Percentiles rank a stretch among this genome's conserved stretches.
Evolutionary conservation across 2,329 filamentous ascomycete genomes (phyloP).

Genomic region (Epichloe coenophiala): DNA sequence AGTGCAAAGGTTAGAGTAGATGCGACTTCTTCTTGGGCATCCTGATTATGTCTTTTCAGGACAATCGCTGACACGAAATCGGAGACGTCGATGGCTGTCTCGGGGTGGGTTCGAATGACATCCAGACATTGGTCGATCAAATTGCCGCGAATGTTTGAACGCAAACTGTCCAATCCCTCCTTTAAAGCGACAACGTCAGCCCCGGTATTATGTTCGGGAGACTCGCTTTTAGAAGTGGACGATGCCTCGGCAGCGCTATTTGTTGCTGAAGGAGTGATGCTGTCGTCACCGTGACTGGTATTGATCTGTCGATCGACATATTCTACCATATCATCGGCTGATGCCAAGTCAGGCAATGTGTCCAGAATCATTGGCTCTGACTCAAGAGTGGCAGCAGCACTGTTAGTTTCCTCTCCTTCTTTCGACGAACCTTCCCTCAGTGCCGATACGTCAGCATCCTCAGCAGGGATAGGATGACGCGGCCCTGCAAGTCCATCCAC

Average conservation of each 20-base stretch:
- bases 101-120: constrained; percentile 74
- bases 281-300: neutral
- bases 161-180: constrained; percentile 67
- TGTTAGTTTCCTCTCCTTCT: constrained; percentile 12
- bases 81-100: constrained; percentile 79
- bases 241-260: constrained; percentile 5
- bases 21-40: constrained; percentile 58
- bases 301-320: constrained; percentile 2
- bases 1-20: constrained; percentile 74
- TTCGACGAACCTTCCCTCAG: constrained; percentile 15
- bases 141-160: constrained; percentile 57
- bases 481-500: constrained; percentile 40
- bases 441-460: constrained; percentile 33
- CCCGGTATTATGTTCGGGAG: constrained; percentile 8
- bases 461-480: constrained; percentile 53
- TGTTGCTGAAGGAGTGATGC: neutral
- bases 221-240: constrained; percentile 4
- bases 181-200: constrained; percentile 29
- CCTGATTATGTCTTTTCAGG: constrained; percentile 40
- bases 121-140: constrained; percentile 85
- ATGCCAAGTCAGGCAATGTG: constrained; percentile 12
- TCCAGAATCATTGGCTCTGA: constrained; percentile 26
- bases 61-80: constrained; percentile 71
- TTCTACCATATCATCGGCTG: constrained; percentile 2
- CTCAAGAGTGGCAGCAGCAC: constrained; percentile 14